Percentiles rank a stretch among this genome's conserved stretches.
Conservation (phyloP, 345 rosid genomes). For the Salix arbutifolia region DNA sequence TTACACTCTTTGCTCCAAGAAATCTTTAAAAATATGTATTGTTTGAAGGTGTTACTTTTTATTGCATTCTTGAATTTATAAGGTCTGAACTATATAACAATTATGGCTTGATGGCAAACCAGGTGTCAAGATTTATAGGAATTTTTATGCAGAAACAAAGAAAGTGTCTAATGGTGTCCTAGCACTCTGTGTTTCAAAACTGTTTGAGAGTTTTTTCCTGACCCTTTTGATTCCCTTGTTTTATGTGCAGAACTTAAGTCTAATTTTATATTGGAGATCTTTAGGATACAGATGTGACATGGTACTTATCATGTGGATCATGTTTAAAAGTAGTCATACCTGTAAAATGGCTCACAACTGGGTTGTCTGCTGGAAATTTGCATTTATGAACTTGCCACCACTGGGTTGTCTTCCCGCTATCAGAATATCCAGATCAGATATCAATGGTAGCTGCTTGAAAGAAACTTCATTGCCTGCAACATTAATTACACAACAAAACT, state of each 20-base stretch:
- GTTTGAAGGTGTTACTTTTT: neutral
- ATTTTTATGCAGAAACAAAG: slow-evolving; percentile 62
- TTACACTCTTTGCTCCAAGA: neutral
- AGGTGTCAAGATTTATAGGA: slow-evolving; percentile 62
- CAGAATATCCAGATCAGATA: too few species aligned
- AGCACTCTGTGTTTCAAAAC: slow-evolving; percentile 48
- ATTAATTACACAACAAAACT: too few species aligned
- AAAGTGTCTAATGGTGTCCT: slow-evolving; percentile 63
- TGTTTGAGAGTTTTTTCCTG: slow-evolving; percentile 51
- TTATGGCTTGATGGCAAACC: neutral
- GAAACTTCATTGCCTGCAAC: too few species aligned
- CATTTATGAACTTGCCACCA: slow-evolving; percentile 49
- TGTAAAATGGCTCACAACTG: too few species aligned
- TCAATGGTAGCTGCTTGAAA: too few species aligned
- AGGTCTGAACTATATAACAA: neutral
- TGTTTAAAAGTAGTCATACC: too few species aligned
- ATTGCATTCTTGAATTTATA: neutral
- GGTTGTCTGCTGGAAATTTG: slow-evolving; percentile 49
- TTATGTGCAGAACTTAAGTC: neutral
- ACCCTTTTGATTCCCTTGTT: neutral
- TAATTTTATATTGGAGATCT: neutral
- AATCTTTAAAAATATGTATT: neutral
- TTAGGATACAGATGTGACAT: neutral
- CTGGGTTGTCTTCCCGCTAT: slow-evolving; percentile 64
- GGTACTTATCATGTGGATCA: neutral